These are phyloP conservation scores for Nannizzia gypsea DNA, from an alignment of 2,329 filamentous ascomycete genomes.

Conservation along the genomic window DNA sequence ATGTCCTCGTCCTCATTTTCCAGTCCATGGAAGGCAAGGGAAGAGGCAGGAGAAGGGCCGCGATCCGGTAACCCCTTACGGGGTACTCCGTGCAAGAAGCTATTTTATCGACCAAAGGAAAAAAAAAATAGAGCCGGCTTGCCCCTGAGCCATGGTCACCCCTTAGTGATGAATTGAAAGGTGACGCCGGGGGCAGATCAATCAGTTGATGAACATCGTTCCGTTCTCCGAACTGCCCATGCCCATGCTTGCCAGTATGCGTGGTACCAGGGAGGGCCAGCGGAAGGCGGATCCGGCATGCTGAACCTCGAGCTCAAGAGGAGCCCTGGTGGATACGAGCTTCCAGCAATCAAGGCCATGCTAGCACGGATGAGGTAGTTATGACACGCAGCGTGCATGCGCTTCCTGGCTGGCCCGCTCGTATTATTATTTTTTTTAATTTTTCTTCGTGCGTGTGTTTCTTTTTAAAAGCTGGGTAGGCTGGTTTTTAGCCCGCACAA, in stretches of 20 bases:
- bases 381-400: conserved; percentile 3
- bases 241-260: neutral
- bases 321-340: neutral
- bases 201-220: neutral
- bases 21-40: too few relatives aligned
- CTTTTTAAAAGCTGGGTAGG: too few relatives aligned
- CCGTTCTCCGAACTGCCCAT: neutral
- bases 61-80: neutral
- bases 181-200: neutral
- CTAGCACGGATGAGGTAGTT: conserved; percentile 1
- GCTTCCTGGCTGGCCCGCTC: neutral
- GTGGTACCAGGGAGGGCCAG: conserved; percentile 4
- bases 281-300: conserved; percentile 6
- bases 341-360: conserved; percentile 4
- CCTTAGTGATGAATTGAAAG: neutral
- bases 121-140: too few relatives aligned
- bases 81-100: neutral
- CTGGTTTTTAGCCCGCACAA: neutral
- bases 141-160: neutral
- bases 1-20: neutral
- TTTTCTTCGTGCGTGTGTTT: too few relatives aligned
- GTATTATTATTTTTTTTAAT: neutral
- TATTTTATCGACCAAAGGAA: too few relatives aligned
- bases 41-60: neutral
- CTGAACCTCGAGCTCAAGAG: neutral